A percentile compares a stretch with the other conserved stretches of the same genome.
Evolutionary conservation across 192 early-diverging fungal genomes (phyloP).

Genomic region (Dispira simplex): DNA sequence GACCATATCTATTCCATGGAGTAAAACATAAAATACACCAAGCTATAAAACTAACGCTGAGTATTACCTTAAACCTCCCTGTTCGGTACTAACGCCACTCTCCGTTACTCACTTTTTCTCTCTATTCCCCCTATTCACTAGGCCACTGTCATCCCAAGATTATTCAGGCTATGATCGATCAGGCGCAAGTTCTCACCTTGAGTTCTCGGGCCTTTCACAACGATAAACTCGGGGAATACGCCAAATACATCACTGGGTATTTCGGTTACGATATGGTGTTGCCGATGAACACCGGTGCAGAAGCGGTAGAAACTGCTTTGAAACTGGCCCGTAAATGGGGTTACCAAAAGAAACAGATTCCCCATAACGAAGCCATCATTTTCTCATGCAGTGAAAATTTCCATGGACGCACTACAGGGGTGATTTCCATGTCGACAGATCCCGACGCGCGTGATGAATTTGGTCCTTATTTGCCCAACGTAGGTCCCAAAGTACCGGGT

Average conservation of each 20-base stretch:
- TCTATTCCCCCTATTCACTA: neutral
- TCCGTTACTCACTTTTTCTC: too few species aligned
- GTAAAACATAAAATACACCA: too few species aligned
- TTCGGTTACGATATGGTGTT: slow-evolving; percentile 97
- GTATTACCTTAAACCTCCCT: too few species aligned
- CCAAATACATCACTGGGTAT: slow-evolving; percentile 81
- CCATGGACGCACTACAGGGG: slow-evolving; percentile 87
- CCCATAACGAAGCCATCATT: slow-evolving; percentile 63
- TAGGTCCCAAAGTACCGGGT: slow-evolving; percentile 64
- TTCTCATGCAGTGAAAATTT: slow-evolving; percentile 82
- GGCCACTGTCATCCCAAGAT: slow-evolving; percentile 96
- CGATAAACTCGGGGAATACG: slow-evolving; percentile 78
- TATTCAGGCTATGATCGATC: slow-evolving; percentile 74
- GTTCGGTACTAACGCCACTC: too few species aligned
- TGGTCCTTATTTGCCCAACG: slow-evolving; percentile 86
- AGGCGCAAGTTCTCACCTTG: slow-evolving; percentile 71
- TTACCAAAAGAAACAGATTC: slow-evolving; percentile 79
- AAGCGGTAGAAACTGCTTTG: slow-evolving; percentile 97
- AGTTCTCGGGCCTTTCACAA: slow-evolving; percentile 96
- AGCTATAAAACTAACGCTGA: too few species aligned
- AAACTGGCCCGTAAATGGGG: slow-evolving; percentile 98
- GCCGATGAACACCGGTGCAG: slow-evolving; percentile 98
- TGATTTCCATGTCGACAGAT: slow-evolving; percentile 93
- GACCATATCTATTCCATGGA: too few species aligned
- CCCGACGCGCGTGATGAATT: slow-evolving; percentile 66